Percentiles rank a stretch among this genome's conserved stretches.
Conservation (phyloP, 805 yeast species). For the Kockiozyma suomiensis region DNA sequence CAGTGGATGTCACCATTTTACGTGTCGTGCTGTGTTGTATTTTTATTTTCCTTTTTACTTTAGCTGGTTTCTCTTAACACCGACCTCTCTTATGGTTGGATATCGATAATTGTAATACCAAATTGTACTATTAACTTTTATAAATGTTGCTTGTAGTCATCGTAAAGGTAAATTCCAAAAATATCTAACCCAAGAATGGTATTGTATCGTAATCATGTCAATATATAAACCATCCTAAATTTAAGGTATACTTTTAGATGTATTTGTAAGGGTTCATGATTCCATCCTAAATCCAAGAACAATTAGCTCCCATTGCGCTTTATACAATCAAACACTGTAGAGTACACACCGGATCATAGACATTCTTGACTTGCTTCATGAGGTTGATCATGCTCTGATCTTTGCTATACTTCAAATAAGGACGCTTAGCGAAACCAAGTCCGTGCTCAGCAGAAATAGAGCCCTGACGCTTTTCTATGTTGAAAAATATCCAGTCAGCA, state of each 20-base stretch:
- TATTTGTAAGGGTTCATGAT: slow-evolving; percentile 96
- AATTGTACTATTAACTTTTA: background rate
- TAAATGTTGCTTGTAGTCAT: too few relatives aligned
- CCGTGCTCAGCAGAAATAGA: slow-evolving; percentile 98
- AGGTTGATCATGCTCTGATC: slow-evolving; percentile 66
- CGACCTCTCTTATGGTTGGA: too few relatives aligned
- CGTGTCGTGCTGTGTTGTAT: background rate
- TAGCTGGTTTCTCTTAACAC: background rate
- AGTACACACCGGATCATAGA: slow-evolving; percentile 68
- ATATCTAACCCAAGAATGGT: too few relatives aligned
- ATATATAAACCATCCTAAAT: background rate
- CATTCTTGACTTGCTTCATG: slow-evolving; percentile 77
- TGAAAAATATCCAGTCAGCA: too few relatives aligned
- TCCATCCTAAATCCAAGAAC: slow-evolving; percentile 52
- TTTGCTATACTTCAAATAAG: slow-evolving; percentile 84
- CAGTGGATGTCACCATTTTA: background rate
- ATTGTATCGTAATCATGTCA: background rate
- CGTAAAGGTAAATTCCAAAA: too few relatives aligned
- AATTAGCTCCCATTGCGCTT: background rate
- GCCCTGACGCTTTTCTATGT: slow-evolving; percentile 58
- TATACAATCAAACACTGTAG: background rate
- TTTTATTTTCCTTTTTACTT: background rate
- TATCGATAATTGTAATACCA: background rate
- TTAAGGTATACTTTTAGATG: slow-evolving; percentile 46
- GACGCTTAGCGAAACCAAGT: slow-evolving; percentile 93